Base-by-base conservation (phyloP, 352 stramenopile genomes). In the Globisporangium megalacanthum region DNA sequence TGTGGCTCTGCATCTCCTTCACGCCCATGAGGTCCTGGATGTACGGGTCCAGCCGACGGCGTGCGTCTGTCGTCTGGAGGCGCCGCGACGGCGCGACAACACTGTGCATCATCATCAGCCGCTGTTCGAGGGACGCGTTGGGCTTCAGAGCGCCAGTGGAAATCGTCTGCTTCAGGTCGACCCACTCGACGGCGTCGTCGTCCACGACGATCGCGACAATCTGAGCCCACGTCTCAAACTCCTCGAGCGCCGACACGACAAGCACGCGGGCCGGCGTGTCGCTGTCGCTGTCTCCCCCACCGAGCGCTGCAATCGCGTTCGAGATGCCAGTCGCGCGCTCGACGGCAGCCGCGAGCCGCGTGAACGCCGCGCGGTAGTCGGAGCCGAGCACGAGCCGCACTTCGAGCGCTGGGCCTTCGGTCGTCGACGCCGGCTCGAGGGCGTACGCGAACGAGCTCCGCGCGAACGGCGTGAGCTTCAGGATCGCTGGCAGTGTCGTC, bases 401-500 rank as follows among this genome's bases (percentile, higher is more conserved):
- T 47, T 83, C 72, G 6, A 87, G 65, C 25, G 68, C 60, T 0
- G 74, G 75, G 2, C 65, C 70, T 39, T 75, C 72, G 1, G 48
- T 69, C 10, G 45, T 15, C 8, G 44, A 58, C 25, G 66, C 69
- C 5, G 50, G 52, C 8, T 66, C 64, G 17, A 61, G 62, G 0
- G 66, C 65, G 14, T 81, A 61, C 42, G 62, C 65, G 35, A 73
- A 74, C 25, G 72, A 73, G n/a, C 73, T 82, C n/a, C 74, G 74
- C 0, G 77, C 79, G 54, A 89, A 89, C 31, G 79, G 79, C 64
- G 76, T 89, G 52, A 89, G 76, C 62, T 89, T 89, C 52, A 89
- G 65, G 68, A 89, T 80, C 0, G 79, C 67, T 11, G 79, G 79
- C 35, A 89, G 44, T 6, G 73, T 59, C 3, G 75, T 82, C 20